Conservation (phyloP, 2,329 filamentous ascomycete species). For the Aspergillus sp. region DNA sequence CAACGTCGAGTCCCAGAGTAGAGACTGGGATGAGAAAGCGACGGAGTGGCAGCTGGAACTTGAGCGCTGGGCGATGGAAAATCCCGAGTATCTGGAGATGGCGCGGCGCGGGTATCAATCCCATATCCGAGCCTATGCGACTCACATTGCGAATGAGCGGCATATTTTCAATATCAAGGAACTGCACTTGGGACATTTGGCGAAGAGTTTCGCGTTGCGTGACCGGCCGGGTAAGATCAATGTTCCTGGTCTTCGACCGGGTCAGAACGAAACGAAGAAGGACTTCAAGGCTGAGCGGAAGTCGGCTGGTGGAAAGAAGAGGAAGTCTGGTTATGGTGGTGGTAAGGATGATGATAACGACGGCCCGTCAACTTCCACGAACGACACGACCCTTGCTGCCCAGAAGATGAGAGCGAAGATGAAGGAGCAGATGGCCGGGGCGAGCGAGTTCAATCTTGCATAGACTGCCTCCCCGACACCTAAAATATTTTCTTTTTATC, state of each 20-base stretch:
- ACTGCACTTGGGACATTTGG: conserved; percentile 86
- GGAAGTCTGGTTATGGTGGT: conserved; percentile 29
- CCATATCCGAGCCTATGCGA: conserved; percentile 91
- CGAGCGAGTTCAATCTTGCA: conserved; percentile 60
- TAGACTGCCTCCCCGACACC: conserved; percentile 25
- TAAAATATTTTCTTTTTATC: neutral
- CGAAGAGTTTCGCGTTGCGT: conserved; percentile 87
- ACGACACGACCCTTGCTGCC: conserved; percentile 47
- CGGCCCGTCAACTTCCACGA: conserved; percentile 24
- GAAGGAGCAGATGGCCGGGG: conserved; percentile 52
- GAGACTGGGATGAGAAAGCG: conserved; percentile 63
- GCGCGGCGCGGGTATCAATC: conserved; percentile 85
- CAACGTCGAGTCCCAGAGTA: conserved; percentile 39
- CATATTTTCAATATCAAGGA: conserved; percentile 87
- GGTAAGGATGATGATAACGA: conserved; percentile 25
- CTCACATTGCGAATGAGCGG: conserved; percentile 82
- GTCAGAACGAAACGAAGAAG: conserved; percentile 47
- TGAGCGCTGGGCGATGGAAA: conserved; percentile 65
- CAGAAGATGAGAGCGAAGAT: conserved; percentile 56
- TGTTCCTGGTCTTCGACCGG: conserved; percentile 50
- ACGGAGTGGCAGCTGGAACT: conserved; percentile 68
- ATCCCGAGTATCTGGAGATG: conserved; percentile 71
- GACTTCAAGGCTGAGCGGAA: conserved; percentile 47
- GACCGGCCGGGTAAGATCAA: conserved; percentile 83
- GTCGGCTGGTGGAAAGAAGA: conserved; percentile 35